phyloP scores from a whole-genome alignment of 768 basidiomycete genomes.

The Lentinula raphanica region DNA sequence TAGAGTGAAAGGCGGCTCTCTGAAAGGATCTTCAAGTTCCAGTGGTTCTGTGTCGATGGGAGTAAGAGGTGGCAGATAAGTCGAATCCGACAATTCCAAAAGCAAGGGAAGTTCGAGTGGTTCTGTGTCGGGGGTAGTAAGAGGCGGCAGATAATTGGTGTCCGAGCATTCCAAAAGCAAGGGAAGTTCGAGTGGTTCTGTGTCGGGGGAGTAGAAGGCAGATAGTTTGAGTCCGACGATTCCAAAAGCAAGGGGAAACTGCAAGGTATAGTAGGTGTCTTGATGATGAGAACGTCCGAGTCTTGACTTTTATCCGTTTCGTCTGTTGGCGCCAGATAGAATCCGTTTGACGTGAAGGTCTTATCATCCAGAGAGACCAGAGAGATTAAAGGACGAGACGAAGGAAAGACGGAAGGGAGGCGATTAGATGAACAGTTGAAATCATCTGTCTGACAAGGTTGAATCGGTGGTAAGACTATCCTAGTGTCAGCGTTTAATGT shows the following conservation, averaged over 20 bases:
- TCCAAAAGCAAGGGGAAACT: not conserved
- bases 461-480: no score
- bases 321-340: not conserved
- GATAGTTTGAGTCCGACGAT: not conserved
- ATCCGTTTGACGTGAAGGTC: not conserved
- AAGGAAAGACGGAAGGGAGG: no score
- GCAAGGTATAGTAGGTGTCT: not conserved
- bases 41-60: not conserved
- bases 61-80: slow-evolving; percentile 1
- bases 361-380: not conserved
- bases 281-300: not conserved
- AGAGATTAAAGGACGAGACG: no score
- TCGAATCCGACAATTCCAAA: not conserved
- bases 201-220: not conserved
- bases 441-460: no score
- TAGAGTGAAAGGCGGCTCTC: not conserved
- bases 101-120: not conserved
- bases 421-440: no score
- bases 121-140: no score
- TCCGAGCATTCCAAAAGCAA: no score
- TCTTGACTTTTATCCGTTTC: not conserved
- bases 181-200: not conserved
- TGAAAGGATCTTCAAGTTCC: not conserved
- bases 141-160: no score
- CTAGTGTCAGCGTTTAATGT: no score